phyloP scores from a whole-genome alignment of 78 protist species.

The Dictyostelium citrinum region DNA sequence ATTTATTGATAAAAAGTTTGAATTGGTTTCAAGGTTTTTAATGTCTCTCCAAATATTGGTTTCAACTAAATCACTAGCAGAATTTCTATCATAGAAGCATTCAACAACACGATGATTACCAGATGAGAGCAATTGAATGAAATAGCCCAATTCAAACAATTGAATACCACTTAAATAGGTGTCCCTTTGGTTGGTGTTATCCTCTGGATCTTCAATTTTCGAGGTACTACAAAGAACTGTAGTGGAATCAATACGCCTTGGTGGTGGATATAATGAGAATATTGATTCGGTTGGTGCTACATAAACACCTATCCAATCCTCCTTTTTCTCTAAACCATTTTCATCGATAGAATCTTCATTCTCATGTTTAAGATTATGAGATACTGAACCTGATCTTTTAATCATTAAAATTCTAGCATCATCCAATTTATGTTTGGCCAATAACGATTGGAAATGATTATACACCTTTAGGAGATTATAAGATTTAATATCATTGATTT shows the following conservation, averaged over 20 bases:
- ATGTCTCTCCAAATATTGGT: conserved; percentile 24
- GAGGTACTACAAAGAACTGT: neutral
- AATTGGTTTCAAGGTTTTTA: neutral
- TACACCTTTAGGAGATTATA: neutral
- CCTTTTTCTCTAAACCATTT: neutral
- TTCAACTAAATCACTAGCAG: neutral
- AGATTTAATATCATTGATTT: neutral
- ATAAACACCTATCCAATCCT: conserved; percentile 60
- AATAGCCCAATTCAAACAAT: conserved; percentile 38
- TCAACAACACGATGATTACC: conserved; percentile 69
- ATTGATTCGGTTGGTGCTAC: neutral
- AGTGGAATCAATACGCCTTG: conserved; percentile 15
- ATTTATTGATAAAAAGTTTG: neutral
- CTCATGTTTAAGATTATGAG: conserved; percentile 7
- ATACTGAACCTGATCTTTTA: conserved; percentile 25
- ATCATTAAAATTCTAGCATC: neutral
- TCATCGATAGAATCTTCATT: neutral
- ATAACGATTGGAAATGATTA: neutral
- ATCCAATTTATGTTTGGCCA: neutral
- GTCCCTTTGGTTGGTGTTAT: conserved; percentile 26
- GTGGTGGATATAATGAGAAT: conserved; percentile 16
- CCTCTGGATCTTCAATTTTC: neutral
- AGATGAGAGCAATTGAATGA: neutral
- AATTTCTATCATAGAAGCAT: neutral
- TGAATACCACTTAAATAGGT: conserved; percentile 45